Conservation (phyloP, 805 yeast species). For the Cyberlindnera mycetangii region DNA sequence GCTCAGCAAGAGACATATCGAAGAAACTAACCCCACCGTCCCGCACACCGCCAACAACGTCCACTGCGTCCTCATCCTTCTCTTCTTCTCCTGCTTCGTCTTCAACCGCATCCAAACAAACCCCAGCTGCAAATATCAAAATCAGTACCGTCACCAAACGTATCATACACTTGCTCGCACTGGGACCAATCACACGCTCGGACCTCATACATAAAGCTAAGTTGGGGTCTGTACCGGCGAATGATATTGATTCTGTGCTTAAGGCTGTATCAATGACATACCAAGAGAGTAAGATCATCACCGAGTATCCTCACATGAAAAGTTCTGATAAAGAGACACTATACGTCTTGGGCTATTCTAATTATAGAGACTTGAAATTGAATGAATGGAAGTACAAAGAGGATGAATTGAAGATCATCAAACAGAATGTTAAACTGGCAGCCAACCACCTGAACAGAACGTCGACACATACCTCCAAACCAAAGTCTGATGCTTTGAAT, state of each 20-base stretch:
- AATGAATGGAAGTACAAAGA: slow-evolving; percentile 14
- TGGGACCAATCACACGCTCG: slow-evolving; percentile 42
- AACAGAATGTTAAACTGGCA: slow-evolving; percentile 17
- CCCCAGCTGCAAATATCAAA: slow-evolving; percentile 20
- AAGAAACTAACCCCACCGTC: not conserved
- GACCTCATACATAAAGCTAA: slow-evolving; percentile 32
- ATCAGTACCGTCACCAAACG: slow-evolving; percentile 30
- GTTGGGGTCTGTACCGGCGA: slow-evolving; percentile 21
- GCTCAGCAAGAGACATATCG: not conserved
- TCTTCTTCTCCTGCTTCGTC: not conserved
- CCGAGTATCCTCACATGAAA: slow-evolving; percentile 29
- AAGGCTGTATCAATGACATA: slow-evolving; percentile 28
- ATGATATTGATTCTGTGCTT: slow-evolving; percentile 31
- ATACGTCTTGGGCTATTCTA: slow-evolving; percentile 36
- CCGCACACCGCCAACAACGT: not conserved
- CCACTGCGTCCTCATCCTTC: not conserved
- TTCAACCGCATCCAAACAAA: not conserved
- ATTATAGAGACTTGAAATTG: slow-evolving; percentile 29
- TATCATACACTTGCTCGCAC: slow-evolving; percentile 43
- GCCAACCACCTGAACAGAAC: slow-evolving; percentile 22
- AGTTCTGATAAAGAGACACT: slow-evolving; percentile 27
- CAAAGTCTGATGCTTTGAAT: not conserved
- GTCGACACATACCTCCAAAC: too few species aligned
- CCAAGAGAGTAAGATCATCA: slow-evolving; percentile 26
- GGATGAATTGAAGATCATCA: slow-evolving; percentile 7